Percentiles rank a stretch among this genome's conserved stretches.
Conservation (phyloP, 2,329 filamentous ascomycete genomes). For the Talaromyces sp. region DNA sequence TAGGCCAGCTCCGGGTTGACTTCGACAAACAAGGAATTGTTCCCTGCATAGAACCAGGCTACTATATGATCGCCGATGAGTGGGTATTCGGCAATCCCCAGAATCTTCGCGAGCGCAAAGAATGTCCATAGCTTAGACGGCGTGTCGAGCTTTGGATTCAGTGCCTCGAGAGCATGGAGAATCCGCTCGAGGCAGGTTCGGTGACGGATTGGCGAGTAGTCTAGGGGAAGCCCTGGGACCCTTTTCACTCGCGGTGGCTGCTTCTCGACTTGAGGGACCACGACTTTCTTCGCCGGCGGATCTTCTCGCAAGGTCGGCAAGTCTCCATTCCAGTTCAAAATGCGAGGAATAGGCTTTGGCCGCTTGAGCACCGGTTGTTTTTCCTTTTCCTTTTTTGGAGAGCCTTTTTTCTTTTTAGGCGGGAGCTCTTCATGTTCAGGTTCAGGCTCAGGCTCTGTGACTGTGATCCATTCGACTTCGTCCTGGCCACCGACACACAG, state of each 20-base stretch:
- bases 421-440: background rate
- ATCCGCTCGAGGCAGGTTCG: constrained; percentile 59
- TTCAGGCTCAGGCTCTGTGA: background rate
- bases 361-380: background rate
- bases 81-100: constrained; percentile 39
- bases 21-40: constrained; percentile 58
- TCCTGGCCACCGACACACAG: constrained; percentile 46
- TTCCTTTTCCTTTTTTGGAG: background rate
- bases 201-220: constrained; percentile 63
- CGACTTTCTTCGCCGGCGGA: background rate
- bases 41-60: constrained; percentile 53
- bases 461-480: constrained; percentile 24
- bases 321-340: background rate
- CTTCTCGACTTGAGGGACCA: background rate
- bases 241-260: background rate
- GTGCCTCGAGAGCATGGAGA: constrained; percentile 52
- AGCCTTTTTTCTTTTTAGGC: background rate
- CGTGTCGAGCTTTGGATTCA: constrained; percentile 55
- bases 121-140: constrained; percentile 63
- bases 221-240: constrained; percentile 25
- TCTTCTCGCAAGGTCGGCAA: constrained; percentile 8
- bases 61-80: constrained; percentile 44
- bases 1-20: constrained; percentile 58
- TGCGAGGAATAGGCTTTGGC: background rate
- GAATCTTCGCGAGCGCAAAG: constrained; percentile 56